phyloP scores from a whole-genome alignment of 331 rosid species.

The Quercus tomentella region DNA sequence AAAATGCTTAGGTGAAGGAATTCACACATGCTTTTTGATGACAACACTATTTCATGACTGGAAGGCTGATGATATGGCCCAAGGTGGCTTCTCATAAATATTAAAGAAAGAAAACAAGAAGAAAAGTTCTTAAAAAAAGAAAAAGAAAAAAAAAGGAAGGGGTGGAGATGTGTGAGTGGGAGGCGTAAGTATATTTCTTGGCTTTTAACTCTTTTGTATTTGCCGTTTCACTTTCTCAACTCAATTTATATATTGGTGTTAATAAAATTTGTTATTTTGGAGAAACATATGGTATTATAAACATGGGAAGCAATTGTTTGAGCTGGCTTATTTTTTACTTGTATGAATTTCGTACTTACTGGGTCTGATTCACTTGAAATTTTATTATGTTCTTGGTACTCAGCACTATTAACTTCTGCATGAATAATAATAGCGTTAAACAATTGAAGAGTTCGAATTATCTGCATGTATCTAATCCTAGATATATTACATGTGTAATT shows the following conservation, averaged over 20 bases:
- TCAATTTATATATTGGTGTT: neutral
- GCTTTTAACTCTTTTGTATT: no score
- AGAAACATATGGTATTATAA: neutral
- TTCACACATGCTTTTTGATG: no score
- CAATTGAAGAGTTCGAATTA: neutral
- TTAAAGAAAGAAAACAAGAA: neutral
- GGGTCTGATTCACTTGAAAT: neutral
- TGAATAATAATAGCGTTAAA: neutral
- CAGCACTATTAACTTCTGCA: neutral
- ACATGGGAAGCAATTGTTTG: neutral
- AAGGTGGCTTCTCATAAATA: neutral
- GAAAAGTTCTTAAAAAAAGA: neutral
- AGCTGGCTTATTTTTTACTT: neutral
- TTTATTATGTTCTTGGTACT: neutral
- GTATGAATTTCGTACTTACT: neutral
- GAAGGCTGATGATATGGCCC: neutral
- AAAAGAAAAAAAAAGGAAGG: neutral
- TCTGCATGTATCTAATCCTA: neutral
- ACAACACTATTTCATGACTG: no score
- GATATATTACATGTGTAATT: constrained; percentile 17
- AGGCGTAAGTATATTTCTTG: neutral
- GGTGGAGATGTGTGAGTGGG: neutral
- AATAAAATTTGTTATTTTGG: neutral
- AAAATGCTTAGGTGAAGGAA: no score
- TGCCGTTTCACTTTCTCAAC: no score